Base-by-base conservation (phyloP, 805 yeast species). In the Nakazawaea wyomingensis region DNA sequence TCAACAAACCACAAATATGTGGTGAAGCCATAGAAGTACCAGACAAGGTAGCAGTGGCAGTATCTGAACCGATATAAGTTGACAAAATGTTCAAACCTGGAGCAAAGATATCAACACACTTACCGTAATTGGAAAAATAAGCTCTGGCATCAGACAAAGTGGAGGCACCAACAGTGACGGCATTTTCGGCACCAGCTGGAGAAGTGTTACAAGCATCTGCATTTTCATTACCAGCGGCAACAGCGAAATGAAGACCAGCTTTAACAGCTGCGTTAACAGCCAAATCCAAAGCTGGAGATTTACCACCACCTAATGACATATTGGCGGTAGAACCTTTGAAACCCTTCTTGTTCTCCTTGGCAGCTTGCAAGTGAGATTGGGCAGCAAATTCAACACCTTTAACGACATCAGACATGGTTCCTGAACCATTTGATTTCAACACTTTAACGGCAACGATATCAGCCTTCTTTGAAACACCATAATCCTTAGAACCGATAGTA, bases 21-120 rank as follows among this genome's bases (percentile, higher is more conserved):
- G 99, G 98, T 30, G 97, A 85, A 18, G 98, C 96, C 99, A 91
- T 91, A 13, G 98, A 91, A 9, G 97, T 91, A 66, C 99, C 99
- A 30, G 96, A 85, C 61, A 85, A 71, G 31, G 86, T 78, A 35
- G 93, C 89, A 52, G 91, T 83, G 34, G 89, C 85, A 42, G 77
- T 65, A 41, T 74, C 71, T 4, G 88, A 80, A 34, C 95, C 93
- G 61, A 82, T 85, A 61, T 84, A 85, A 30, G 91, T 84, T 34
- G 96, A 87, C 52, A 83, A 71, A 48, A 91, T 79, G 61, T 87
- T 83, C 56, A 88, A 82, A 58, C 99, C 99, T 19, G 99, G 99
- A 22, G 96, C 99, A 60, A 88, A 91, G 51, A 91, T 83, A 60
- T 91, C 97, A 46, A 93, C 97, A 73, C 99, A 91, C 59, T 74